Percentiles rank a stretch among this genome's conserved stretches.
Conservation (phyloP, 2,329 filamentous ascomycete genomes). For the Phoma sp. region DNA sequence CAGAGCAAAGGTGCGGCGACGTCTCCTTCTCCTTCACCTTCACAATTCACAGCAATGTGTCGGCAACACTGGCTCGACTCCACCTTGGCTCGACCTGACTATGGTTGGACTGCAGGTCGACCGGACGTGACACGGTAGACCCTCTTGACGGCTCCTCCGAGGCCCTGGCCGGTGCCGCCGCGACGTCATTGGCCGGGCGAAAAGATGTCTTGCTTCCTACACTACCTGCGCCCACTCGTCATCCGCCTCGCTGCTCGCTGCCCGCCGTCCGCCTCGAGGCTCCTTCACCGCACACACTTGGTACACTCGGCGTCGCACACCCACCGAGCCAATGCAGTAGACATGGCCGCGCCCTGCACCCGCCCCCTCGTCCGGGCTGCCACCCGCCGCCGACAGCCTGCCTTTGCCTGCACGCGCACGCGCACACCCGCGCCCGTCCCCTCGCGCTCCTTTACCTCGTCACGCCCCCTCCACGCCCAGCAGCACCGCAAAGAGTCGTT, state of each 20-base stretch:
- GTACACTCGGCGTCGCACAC: background rate
- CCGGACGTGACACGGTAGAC: background rate
- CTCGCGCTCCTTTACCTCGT: slow-evolving; percentile 45
- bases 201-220: slow-evolving; percentile 25
- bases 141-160: slow-evolving; percentile 16
- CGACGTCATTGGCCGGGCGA: slow-evolving; percentile 37
- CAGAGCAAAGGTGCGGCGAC: too few species aligned
- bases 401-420: slow-evolving; percentile 1
- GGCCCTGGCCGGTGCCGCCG: slow-evolving; percentile 18
- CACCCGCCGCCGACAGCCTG: slow-evolving; percentile 18
- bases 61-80: too few species aligned
- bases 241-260: slow-evolving; percentile 4
- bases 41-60: too few species aligned
- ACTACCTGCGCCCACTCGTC: slow-evolving; percentile 26
- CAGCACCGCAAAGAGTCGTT: slow-evolving; percentile 61
- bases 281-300: background rate
- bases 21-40: too few species aligned
- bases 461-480: slow-evolving; percentile 50
- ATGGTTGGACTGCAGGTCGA: too few species aligned
- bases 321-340: background rate
- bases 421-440: slow-evolving; percentile 28
- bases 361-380: slow-evolving; percentile 35
- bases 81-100: too few species aligned
- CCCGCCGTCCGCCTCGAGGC: slow-evolving; percentile 2
- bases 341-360: slow-evolving; percentile 38